Evolutionary conservation across 2,329 filamentous ascomycete genomes (phyloP), one percentile per base, ranked within the genome.

Genomic region (Hypomyces rosellus): DNA sequence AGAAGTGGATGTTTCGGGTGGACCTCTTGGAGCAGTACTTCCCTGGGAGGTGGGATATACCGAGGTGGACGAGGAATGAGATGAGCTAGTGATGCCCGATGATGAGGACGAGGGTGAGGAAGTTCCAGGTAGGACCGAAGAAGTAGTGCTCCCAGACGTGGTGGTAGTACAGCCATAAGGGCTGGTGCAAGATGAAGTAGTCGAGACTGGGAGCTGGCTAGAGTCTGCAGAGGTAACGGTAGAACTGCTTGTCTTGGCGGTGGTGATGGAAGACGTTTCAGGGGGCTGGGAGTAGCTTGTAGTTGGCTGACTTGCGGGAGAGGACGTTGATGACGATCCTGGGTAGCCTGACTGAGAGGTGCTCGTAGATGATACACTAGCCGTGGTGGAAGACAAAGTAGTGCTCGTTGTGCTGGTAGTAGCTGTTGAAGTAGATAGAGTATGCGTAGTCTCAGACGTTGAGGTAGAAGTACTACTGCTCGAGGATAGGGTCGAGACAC

Each of bases 81-180:
- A 11, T 2, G 25, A 30, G 25, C 25, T 30, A 2, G 25, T 30
- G 6, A 30, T 7, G 2, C 6, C 25, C 25, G 6, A 30, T 3
- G 25, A 30, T 30, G 25, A 30, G 9, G 25, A 30, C 6, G 25
- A 30, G 6, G 25, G 8, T 2, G 25, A 30, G 9, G 25, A 8
- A 30, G 25, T 8, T 30, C 25, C 25, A 7, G 25, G 25, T 8
- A 30, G 3, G 25, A 8, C 16, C 3, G 46, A 22, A 13, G 25
- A 45, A 1, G 50, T 15, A 18, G 40, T 49, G 37, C 46, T 45
- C 34, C 42, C 45, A n/a, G 15, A 12, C 2, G 25, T 38, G 18
- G 48, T 38, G 11, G 49, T 51, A 25, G 25, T 48, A 33, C 55
- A 57, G 39, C 48, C 49, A 30, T 55, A 53, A 2, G 49, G 45